These are phyloP conservation scores for Sistotremastrum niveocremeum DNA, from an alignment of 768 basidiomycete genomes.

Conservation along the genomic window DNA sequence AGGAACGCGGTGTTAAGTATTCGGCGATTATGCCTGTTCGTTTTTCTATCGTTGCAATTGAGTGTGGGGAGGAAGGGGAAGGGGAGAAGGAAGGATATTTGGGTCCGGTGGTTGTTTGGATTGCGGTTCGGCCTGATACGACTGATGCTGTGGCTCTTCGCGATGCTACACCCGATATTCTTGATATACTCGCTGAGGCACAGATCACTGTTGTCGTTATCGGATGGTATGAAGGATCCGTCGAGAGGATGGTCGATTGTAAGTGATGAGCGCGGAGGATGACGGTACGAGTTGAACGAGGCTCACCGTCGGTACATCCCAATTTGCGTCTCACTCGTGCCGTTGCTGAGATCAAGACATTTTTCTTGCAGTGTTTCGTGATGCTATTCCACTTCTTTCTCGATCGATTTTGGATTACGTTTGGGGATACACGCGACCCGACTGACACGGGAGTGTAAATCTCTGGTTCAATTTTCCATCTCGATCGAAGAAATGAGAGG, in stretches of 20 bases:
- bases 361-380: no score
- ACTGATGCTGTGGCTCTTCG: conserved; percentile 18
- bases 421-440: no score
- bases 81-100: conserved; percentile 11
- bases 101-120: conserved; percentile 28
- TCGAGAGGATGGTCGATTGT: conserved; percentile 14
- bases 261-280: conserved; percentile 8
- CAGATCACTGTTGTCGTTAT: conserved; percentile 21
- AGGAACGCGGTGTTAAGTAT: conserved; percentile 9
- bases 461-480: no score
- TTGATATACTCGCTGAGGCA: conserved; percentile 19
- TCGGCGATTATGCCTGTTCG: conserved; percentile 18
- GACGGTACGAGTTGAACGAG: not conserved
- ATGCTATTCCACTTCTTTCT: no score
- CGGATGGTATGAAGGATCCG: conserved; percentile 24
- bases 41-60: conserved; percentile 6
- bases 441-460: no score
- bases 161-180: conserved; percentile 23
- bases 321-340: no score
- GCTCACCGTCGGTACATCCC: no score
- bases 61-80: no score
- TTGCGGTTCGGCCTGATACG: conserved; percentile 19
- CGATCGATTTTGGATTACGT: no score
- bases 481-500: no score
- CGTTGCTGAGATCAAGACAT: no score